These are phyloP conservation scores for Saccharomycopsis fermentans DNA, from an alignment of 805 yeast genomes.

Conservation along the genomic window DNA sequence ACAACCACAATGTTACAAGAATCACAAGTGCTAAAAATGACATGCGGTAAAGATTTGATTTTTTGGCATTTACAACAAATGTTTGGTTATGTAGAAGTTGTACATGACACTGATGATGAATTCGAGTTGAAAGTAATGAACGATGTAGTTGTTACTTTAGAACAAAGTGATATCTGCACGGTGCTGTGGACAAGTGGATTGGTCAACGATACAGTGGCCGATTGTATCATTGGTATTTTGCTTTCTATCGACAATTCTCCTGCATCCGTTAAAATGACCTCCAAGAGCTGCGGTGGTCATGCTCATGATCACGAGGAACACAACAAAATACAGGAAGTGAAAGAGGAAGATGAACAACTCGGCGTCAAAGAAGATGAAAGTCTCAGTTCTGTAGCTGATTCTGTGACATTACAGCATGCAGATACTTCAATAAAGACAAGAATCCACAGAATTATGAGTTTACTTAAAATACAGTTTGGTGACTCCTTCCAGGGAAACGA, in stretches of 20 bases:
- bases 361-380: slow-evolving; percentile 7
- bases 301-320: slow-evolving; percentile 21
- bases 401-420: slow-evolving; percentile 20
- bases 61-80: slow-evolving; percentile 88
- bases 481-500: slow-evolving; percentile 42
- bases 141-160: slow-evolving; percentile 42
- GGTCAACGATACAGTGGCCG: slow-evolving; percentile 89
- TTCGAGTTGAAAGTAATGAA: slow-evolving; percentile 54
- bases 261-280: slow-evolving; percentile 82
- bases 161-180: slow-evolving; percentile 40
- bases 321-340: slow-evolving; percentile 14
- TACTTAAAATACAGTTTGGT: slow-evolving; percentile 83
- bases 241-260: slow-evolving; percentile 91
- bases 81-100: slow-evolving; percentile 76
- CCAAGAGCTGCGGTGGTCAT: slow-evolving; percentile 45
- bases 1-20: slow-evolving; percentile 80
- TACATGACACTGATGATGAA: slow-evolving; percentile 46
- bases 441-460: slow-evolving; percentile 44
- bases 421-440: slow-evolving; percentile 31
- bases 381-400: not conserved
- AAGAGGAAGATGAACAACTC: slow-evolving; percentile 6
- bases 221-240: slow-evolving; percentile 80
- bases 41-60: slow-evolving; percentile 71
- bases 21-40: slow-evolving; percentile 65
- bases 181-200: slow-evolving; percentile 89